Evolutionary conservation across 768 basidiomycete species (phyloP), one percentile per base, ranked within the genome.

Genomic region (Kwoniella botswanensis): DNA sequence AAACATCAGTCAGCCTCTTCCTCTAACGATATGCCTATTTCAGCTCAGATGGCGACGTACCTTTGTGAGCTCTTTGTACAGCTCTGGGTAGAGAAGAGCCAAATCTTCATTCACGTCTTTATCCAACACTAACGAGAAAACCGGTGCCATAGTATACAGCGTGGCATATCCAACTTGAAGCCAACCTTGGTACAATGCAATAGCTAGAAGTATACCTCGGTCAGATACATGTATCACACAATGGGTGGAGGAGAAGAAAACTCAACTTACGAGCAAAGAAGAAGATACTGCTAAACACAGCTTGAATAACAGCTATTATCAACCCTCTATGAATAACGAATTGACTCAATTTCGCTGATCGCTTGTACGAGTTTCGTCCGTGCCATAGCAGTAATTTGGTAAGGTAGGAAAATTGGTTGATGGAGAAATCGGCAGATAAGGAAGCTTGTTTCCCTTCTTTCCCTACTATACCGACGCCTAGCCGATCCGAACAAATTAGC

Each of bases 361-460:
- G 94, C 61, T 97, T 93, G 84, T 99, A 99, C 10, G 94, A 97
- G 84, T 98, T 98, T 57, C 97, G 91, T 6, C 97, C 97, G 73
- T 98, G 97, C 97, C 97, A 99, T 52, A 98, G 88, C 21, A 99
- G 90, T 2, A 99, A 89, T 83, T 98, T 98, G 12, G 95, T 97
- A 60, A 99, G 89, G 83, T 89, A 88, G 79, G 92, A 93, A 88
- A 99, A 99, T 82, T 99, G 97, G 3, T 91, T 97, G 72, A 99
- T 92, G 3, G 94, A 96, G 80, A 99, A 98, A 84, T 98, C 97
- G 2, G 97, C 97, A 0, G 97, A 96, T n/a, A 99, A 88, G 0
- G 95, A 98, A 0, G 97, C 97, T 84, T 98, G 97, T 82, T 93
- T 95, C 26, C 97, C 97, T 86, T 98, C 97, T 83, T 99, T 98